Percentiles rank a stretch among this genome's conserved stretches.
Evolutionary conservation across 768 basidiomycete genomes (phyloP).

Genomic region (Sarcodon aspratus): DNA sequence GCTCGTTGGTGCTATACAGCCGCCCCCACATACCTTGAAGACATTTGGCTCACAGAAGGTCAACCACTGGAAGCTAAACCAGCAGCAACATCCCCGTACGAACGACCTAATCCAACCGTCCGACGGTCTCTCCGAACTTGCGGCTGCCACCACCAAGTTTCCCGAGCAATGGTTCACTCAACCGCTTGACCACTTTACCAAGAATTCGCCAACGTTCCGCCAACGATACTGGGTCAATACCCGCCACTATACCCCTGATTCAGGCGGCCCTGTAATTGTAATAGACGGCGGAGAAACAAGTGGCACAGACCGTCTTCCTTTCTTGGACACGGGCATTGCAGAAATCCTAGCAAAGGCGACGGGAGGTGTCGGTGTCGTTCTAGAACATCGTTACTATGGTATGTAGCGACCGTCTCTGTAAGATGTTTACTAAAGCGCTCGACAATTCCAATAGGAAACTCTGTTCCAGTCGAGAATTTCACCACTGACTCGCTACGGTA

Average conservation of each 20-base stretch:
- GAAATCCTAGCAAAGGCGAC: slow-evolving; percentile 80
- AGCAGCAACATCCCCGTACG: slow-evolving; percentile 6
- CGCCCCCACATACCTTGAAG: neutral
- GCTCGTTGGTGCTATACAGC: neutral
- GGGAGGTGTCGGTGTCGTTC: slow-evolving; percentile 79
- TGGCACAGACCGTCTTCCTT: slow-evolving; percentile 50
- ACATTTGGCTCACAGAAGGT: slow-evolving; percentile 42
- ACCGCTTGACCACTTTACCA: slow-evolving; percentile 73
- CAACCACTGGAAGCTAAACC: slow-evolving; percentile 48
- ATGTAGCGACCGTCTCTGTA: slow-evolving; percentile 5
- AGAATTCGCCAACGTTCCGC: slow-evolving; percentile 49
- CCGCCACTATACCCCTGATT: slow-evolving; percentile 61
- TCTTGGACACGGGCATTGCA: slow-evolving; percentile 50
- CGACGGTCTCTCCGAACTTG: neutral
- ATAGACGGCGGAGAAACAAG: slow-evolving; percentile 91
- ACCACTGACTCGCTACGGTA: slow-evolving; percentile 77
- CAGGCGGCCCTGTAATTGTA: slow-evolving; percentile 77
- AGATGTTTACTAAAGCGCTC: no score
- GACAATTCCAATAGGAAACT: slow-evolving; percentile 18
- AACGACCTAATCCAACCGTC: neutral
- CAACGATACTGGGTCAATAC: slow-evolving; percentile 93
- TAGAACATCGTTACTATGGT: slow-evolving; percentile 92
- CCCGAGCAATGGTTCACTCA: slow-evolving; percentile 66
- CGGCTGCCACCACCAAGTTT: slow-evolving; percentile 25
- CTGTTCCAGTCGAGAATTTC: slow-evolving; percentile 65